These are phyloP conservation scores for Apiotrichum siamense DNA, from an alignment of 1,284 basidiomycete species.

Conservation along the genomic window DNA sequence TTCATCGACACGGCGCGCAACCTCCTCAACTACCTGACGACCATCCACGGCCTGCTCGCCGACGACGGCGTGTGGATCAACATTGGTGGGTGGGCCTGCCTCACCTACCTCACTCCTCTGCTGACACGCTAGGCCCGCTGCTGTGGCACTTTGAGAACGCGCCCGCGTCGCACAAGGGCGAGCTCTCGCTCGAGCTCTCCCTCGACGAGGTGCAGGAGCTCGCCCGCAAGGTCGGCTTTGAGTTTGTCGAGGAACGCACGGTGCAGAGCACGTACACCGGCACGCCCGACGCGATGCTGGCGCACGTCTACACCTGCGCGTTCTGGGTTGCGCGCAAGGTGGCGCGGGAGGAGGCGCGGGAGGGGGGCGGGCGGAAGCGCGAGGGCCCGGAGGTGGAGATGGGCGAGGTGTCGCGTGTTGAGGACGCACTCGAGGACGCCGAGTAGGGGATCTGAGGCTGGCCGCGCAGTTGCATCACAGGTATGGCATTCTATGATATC, in stretches of 20 bases:
- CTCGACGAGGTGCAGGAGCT: slow-evolving; percentile 80
- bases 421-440: too few species aligned
- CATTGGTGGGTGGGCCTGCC: slow-evolving; percentile 54
- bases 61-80: slow-evolving; percentile 89
- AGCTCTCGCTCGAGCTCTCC: slow-evolving; percentile 73
- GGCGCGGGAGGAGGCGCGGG: background rate
- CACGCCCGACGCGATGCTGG: slow-evolving; percentile 75
- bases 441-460: too few species aligned
- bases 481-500: too few species aligned
- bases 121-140: slow-evolving; percentile 60
- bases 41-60: slow-evolving; percentile 70
- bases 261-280: slow-evolving; percentile 83
- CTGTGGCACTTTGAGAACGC: slow-evolving; percentile 93
- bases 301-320: slow-evolving; percentile 76
- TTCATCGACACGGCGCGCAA: slow-evolving; percentile 97
- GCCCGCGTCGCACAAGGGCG: slow-evolving; percentile 54
- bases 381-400: background rate
- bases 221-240: slow-evolving; percentile 71
- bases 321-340: slow-evolving; percentile 77
- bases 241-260: slow-evolving; percentile 70
- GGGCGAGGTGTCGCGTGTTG: too few species aligned
- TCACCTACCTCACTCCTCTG: background rate
- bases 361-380: background rate
- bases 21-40: slow-evolving; percentile 79
- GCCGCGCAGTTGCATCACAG: too few species aligned